phyloP scores from a whole-genome alignment of 108 stramenopile genomes.

The Schizochytrium sp. region DNA sequence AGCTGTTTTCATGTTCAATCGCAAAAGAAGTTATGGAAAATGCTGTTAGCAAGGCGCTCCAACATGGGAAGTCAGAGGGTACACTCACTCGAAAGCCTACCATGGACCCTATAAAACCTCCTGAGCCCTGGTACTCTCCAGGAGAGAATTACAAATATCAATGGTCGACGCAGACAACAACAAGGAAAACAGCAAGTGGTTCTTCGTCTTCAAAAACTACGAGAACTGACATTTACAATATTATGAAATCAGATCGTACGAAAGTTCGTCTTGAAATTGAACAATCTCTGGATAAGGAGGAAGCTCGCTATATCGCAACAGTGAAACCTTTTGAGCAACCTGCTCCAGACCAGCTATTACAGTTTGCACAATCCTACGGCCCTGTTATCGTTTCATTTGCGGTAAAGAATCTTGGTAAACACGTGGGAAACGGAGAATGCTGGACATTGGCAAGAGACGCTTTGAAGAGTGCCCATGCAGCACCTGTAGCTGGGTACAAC shows the following conservation, averaged over 20 bases:
- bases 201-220: background rate
- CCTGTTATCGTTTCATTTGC: background rate
- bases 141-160: background rate
- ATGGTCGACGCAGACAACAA: background rate
- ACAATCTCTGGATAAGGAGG: background rate
- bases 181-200: background rate
- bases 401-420: conserved; percentile 11
- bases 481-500: conserved; percentile 13
- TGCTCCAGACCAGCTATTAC: background rate
- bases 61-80: too few relatives aligned
- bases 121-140: conserved; percentile 7
- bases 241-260: conserved; percentile 43
- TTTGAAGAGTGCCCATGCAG: background rate
- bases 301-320: background rate
- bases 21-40: too few relatives aligned
- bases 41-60: too few relatives aligned
- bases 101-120: background rate
- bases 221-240: background rate
- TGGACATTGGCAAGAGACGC: conserved; percentile 42
- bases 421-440: conserved; percentile 44
- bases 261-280: conserved; percentile 28
- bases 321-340: background rate
- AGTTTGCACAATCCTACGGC: background rate
- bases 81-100: too few relatives aligned
- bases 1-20: too few relatives aligned